These are phyloP conservation scores for Pinus tabuliformis DNA, from an alignment of 75 land plant genomes.

Conservation along the genomic window DNA sequence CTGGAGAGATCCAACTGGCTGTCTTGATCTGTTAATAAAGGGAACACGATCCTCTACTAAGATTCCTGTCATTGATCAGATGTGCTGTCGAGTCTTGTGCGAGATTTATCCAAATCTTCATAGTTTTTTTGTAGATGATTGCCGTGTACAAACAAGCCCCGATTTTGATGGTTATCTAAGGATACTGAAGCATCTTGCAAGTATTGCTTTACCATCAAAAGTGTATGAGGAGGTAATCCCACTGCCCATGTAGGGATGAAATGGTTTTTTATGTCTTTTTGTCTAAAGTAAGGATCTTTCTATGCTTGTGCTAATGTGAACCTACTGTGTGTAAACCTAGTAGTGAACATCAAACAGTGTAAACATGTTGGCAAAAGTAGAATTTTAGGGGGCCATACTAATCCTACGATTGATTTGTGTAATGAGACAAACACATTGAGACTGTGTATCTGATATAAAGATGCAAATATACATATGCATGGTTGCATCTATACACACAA, in stretches of 20 bases:
- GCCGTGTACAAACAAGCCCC: slow-evolving; percentile 52
- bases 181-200: slow-evolving; percentile 50
- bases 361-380: neutral
- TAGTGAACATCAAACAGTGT: neutral
- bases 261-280: neutral
- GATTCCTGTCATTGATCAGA: neutral
- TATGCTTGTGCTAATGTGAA: too few relatives aligned
- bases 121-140: slow-evolving; percentile 70
- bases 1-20: slow-evolving; percentile 74
- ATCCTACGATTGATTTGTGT: neutral
- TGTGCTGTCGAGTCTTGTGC: slow-evolving; percentile 21
- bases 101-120: slow-evolving; percentile 60
- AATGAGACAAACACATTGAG: neutral
- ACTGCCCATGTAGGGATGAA: neutral
- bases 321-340: too few relatives aligned
- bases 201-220: slow-evolving; percentile 43
- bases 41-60: neutral
- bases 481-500: neutral
- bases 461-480: neutral
- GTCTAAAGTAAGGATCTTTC: neutral
- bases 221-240: slow-evolving; percentile 60
- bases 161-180: slow-evolving; percentile 46
- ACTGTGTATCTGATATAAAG: neutral
- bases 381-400: neutral
- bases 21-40: slow-evolving; percentile 22